Conservation (phyloP, 139 green algal species). For the Chlorella sp. region DNA sequence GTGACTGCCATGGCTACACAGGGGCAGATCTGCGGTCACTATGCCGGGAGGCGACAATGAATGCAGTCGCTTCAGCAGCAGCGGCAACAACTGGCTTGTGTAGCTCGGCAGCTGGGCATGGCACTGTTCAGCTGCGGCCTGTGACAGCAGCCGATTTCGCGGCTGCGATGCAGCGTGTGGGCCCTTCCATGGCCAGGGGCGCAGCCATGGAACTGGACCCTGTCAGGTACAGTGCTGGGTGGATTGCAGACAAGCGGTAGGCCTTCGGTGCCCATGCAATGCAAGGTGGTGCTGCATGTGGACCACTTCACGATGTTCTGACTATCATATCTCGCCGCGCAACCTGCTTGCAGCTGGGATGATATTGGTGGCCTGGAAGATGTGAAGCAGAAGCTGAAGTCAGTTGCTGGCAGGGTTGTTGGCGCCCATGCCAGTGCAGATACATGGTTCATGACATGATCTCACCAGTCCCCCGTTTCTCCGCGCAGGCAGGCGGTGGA, state of each 20-base stretch:
- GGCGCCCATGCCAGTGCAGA: too few relatives aligned
- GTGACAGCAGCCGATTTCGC: slow-evolving; percentile 58
- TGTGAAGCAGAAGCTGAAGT: slow-evolving; percentile 76
- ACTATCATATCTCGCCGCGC: background rate
- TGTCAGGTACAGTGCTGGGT: slow-evolving; percentile 44
- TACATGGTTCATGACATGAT: background rate
- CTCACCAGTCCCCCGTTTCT: background rate
- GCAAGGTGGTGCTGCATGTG: background rate
- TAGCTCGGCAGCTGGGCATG: background rate
- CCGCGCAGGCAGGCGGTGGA: slow-evolving; percentile 69
- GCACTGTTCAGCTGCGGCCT: too few relatives aligned
- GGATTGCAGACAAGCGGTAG: slow-evolving; percentile 34
- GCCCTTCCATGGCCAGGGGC: slow-evolving; percentile 63
- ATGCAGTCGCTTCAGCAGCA: background rate
- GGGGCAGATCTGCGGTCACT: slow-evolving; percentile 86
- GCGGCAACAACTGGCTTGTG: too few relatives aligned
- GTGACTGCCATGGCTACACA: slow-evolving; percentile 78
- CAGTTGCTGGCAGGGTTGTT: background rate
- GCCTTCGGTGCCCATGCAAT: background rate
- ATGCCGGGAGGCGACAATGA: slow-evolving; percentile 80
- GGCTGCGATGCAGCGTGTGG: slow-evolving; percentile 59
- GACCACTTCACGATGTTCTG: background rate
- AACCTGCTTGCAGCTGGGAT: slow-evolving; percentile 61
- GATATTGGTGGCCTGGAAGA: slow-evolving; percentile 81
- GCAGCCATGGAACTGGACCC: slow-evolving; percentile 59